Conservation (phyloP, 768 basidiomycete genomes). For the Pleurotus tuoliensis region DNA sequence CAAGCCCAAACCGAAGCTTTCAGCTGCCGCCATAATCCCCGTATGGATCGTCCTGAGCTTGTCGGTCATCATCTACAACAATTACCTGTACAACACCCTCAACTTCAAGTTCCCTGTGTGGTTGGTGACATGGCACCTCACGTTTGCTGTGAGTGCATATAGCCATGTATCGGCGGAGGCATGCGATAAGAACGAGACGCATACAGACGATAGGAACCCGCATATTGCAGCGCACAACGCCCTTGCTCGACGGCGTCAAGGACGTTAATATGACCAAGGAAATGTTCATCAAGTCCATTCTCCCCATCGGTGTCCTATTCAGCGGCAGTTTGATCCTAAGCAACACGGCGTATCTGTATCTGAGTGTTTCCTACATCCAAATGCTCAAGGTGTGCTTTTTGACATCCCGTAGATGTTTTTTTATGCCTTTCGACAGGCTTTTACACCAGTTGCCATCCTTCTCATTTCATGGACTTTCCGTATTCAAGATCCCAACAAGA, state of each 20-base stretch:
- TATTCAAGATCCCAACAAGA: slow-evolving; percentile 82
- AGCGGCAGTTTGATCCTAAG: slow-evolving; percentile 85
- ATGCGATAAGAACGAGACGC: background rate
- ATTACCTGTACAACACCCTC: slow-evolving; percentile 78
- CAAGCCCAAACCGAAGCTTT: slow-evolving; percentile 48
- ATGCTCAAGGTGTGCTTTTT: slow-evolving; percentile 73
- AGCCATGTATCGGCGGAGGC: background rate
- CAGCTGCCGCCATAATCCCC: slow-evolving; percentile 74
- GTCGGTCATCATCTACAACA: slow-evolving; percentile 95
- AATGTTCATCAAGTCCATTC: slow-evolving; percentile 78
- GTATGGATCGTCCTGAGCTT: slow-evolving; percentile 92
- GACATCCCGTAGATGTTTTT: background rate
- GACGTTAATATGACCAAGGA: slow-evolving; percentile 78
- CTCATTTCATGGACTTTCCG: slow-evolving; percentile 91
- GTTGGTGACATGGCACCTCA: slow-evolving; percentile 85
- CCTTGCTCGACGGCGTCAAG: slow-evolving; percentile 71
- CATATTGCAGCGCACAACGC: slow-evolving; percentile 76
- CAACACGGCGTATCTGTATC: slow-evolving; percentile 90
- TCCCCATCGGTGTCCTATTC: slow-evolving; percentile 93
- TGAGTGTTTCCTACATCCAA: slow-evolving; percentile 93
- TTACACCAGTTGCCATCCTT: slow-evolving; percentile 84
- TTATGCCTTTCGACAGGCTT: slow-evolving; percentile 54
- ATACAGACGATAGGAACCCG: slow-evolving; percentile 78
- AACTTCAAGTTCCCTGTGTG: slow-evolving; percentile 90
- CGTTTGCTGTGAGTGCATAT: slow-evolving; percentile 47